A percentile compares a stretch with the other conserved stretches of the same genome.
These are phyloP conservation scores for Candida xiaguanensis DNA, from an alignment of 805 yeast species.

Conservation along the genomic window DNA sequence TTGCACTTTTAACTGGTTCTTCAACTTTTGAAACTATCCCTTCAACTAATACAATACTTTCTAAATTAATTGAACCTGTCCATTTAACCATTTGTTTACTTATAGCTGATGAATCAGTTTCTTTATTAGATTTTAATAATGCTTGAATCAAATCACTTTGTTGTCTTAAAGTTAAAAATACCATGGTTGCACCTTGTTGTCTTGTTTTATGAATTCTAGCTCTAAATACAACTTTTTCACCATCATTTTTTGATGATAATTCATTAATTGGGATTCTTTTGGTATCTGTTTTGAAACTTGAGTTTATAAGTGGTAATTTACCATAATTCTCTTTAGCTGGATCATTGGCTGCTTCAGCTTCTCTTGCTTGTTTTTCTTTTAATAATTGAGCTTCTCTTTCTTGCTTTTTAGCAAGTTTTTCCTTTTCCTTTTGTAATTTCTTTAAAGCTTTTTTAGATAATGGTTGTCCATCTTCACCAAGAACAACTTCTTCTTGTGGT, in stretches of 20 bases:
- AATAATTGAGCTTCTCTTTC: constrained; percentile 88
- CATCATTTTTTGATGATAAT: constrained; percentile 62
- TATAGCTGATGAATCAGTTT: constrained; percentile 44
- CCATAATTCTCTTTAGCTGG: constrained; percentile 89
- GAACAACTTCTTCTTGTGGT: constrained; percentile 20
- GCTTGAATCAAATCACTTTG: constrained; percentile 81
- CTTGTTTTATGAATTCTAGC: constrained; percentile 93
- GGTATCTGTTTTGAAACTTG: constrained; percentile 62
- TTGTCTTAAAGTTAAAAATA: constrained; percentile 89
- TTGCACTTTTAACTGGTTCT: constrained; percentile 84
- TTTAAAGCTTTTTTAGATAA: constrained; percentile 91
- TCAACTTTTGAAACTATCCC: constrained; percentile 83
- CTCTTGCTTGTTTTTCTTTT: constrained; percentile 79
- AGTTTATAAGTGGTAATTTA: constrained; percentile 80
- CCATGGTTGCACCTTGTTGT: constrained; percentile 94
- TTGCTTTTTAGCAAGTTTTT: constrained; percentile 88
- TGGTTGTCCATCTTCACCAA: constrained; percentile 80
- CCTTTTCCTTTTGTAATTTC: constrained; percentile 89
- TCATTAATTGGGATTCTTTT: constrained; percentile 56
- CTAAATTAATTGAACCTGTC: constrained; percentile 82
- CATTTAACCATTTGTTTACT: constrained; percentile 97
- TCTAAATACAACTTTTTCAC: constrained; percentile 77
- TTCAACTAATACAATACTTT: constrained; percentile 85
- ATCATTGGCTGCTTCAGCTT: constrained; percentile 66
- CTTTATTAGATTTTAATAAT: constrained; percentile 70